phyloP scores from a whole-genome alignment of 1,284 basidiomycete genomes.

The Pisolithus thermaeus region DNA sequence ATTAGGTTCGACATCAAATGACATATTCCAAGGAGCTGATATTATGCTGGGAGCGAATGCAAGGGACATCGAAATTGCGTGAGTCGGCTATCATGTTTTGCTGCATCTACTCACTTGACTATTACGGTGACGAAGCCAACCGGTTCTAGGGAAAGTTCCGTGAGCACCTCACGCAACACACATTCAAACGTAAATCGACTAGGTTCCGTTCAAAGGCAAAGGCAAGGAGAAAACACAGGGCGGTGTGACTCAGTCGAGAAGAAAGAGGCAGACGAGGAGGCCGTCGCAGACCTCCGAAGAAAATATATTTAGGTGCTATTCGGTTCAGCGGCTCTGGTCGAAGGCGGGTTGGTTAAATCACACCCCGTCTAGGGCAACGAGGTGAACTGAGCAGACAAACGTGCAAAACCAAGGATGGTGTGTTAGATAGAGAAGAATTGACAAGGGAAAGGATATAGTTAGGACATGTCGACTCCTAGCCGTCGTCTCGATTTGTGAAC shows the following conservation, averaged over 20 bases:
- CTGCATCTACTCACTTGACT: constrained; percentile 52
- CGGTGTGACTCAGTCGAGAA: no score
- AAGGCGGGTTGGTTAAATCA: constrained; percentile 34
- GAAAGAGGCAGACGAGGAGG: no score
- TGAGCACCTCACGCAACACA: no score
- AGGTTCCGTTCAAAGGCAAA: constrained; percentile 21
- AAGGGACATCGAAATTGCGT: constrained; percentile 16
- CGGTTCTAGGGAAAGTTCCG: no score
- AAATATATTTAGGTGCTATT: constrained; percentile 50
- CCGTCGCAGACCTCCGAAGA: no score
- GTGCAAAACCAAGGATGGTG: constrained; percentile 40
- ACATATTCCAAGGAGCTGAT: no score
- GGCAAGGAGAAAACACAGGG: no score
- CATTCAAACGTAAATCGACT: no score
- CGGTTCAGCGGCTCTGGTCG: constrained; percentile 33
- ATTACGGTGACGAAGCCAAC: no score
- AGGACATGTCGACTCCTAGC: constrained; percentile 57
- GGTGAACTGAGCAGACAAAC: constrained; percentile 37
- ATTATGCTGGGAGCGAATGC: no score
- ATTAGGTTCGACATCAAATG: no score
- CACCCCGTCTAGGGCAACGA: constrained; percentile 57
- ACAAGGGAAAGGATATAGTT: constrained; percentile 74
- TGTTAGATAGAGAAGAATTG: constrained; percentile 41
- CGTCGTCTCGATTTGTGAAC: constrained; percentile 50
- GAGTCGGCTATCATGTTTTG: constrained; percentile 28